Evolutionary conservation across 2,329 filamentous ascomycete species (phyloP), one percentile per base, ranked within the genome.

Genomic region (Beauveria rudraprayagi): DNA sequence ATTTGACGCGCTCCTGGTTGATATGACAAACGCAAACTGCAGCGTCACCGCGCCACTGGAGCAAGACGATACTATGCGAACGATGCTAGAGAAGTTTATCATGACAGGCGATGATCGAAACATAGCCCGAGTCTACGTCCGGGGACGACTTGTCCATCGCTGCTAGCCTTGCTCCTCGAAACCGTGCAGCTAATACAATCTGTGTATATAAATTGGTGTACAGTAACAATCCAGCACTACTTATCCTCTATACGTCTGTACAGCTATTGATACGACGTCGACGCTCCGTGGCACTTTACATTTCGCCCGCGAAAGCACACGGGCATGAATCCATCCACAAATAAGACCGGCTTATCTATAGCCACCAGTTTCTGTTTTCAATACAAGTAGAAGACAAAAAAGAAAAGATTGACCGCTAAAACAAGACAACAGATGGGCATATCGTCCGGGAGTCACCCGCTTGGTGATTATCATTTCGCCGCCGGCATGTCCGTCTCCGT

Each of bases 91-190:
- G 60, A 87, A 87, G 73, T 87, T 85, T 62, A 65, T 87, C 34
- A 86, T 87, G 82, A 86, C 83, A 2, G 84, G 83, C 0, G 84
- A 87, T 67, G 85, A 88, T 67, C 74, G 85, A 5, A 87, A 87
- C 64, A 83, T 87, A 56, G 67, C 69, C 0, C 68, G 75, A 22
- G 84, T 87, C 0, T 86, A 76, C 70, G 80, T 86, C 0, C 67
- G 70, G 7, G 83, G 83, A 1, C 69, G 72, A 28, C 62, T 62
- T 52, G 69, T 72, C 7, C 65, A 69, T 59, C 56, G 62, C 26
- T 41, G 30, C 19, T 50, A 41, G 51, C 11, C 17, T 30, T 30
- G 16, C 11, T 14, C 44, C 11, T 24, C 19, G 22, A 14, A 16
- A 4, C 3, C 22, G 7, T 4, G 10, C n/a, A 16, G 44, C 6